Conservation (phyloP, 2,329 filamentous ascomycete genomes). For the Hysterium pulicare region DNA sequence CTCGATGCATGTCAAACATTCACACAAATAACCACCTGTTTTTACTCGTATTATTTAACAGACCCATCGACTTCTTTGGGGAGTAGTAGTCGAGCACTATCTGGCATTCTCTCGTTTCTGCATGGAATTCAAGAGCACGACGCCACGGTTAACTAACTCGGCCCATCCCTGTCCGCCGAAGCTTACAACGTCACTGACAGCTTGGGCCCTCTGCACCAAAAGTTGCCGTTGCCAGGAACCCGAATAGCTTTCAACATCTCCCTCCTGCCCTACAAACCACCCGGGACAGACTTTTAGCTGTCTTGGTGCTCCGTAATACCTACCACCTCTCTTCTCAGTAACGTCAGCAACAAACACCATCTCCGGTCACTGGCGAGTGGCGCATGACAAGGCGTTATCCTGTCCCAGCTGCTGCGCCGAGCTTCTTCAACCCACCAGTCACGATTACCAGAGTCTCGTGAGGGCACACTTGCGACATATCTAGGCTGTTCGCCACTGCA, state of each 20-base stretch:
- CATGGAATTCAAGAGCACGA: too few species aligned
- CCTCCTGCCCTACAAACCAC: conserved; percentile 3
- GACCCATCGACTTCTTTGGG: too few species aligned
- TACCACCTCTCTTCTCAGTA: conserved; percentile 10
- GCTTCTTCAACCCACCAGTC: conserved; percentile 7
- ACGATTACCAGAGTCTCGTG: conserved; percentile 4
- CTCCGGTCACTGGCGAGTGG: conserved; percentile 13
- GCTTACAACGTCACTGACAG: conserved; percentile 25
- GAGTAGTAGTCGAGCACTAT: too few species aligned
- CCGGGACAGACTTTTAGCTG: too few species aligned
- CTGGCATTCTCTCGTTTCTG: too few species aligned
- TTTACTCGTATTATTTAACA: too few species aligned
- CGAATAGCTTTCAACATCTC: too few species aligned
- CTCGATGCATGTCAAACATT: not conserved
- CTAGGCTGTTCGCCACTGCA: conserved; percentile 1
- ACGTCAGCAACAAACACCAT: conserved; percentile 15
- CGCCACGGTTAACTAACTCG: too few species aligned
- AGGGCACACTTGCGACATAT: not conserved
- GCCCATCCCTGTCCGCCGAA: not conserved
- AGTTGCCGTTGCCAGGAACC: conserved; percentile 22
- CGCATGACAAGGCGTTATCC: conserved; percentile 22
- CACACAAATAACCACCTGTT: too few species aligned
- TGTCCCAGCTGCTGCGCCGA: conserved; percentile 8
- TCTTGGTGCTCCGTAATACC: conserved; percentile 3
- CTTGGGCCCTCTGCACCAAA: conserved; percentile 9